Conservation (phyloP, 257 asterid species). For the Plantago elongata region DNA sequence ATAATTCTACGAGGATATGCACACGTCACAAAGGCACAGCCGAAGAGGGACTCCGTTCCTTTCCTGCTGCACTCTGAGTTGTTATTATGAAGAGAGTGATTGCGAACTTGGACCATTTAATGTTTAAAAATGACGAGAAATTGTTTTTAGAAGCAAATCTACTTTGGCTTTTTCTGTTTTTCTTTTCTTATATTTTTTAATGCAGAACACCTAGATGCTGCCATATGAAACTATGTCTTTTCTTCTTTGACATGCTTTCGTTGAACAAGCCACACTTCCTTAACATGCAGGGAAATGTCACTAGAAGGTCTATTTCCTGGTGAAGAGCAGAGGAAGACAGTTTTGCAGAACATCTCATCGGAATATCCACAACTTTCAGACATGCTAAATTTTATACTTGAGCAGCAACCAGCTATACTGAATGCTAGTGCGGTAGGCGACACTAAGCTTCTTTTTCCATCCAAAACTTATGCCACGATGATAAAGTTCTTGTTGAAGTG, state of each 20-base stretch:
- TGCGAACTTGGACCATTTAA: slow-evolving; percentile 4
- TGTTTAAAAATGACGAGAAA: neutral
- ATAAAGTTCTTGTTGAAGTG: slow-evolving; percentile 86
- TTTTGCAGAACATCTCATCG: slow-evolving; percentile 29
- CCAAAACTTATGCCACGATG: slow-evolving; percentile 76
- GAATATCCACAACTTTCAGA: slow-evolving; percentile 74
- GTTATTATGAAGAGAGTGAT: slow-evolving; percentile 6
- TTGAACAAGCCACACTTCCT: slow-evolving; percentile 15
- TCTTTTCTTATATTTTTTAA: slow-evolving; percentile 8
- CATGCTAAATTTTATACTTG: slow-evolving; percentile 69
- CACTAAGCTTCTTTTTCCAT: slow-evolving; percentile 55
- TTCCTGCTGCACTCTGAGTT: neutral
- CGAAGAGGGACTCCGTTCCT: neutral
- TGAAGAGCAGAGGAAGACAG: slow-evolving; percentile 57
- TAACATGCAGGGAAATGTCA: slow-evolving; percentile 79
- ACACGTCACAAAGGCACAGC: too few relatives aligned
- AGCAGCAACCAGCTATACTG: slow-evolving; percentile 66
- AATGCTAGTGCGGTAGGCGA: slow-evolving; percentile 45
- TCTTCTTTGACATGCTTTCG: slow-evolving; percentile 18
- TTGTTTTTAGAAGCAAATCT: too few relatives aligned
- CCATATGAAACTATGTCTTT: slow-evolving; percentile 12
- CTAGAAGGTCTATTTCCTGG: slow-evolving; percentile 90
- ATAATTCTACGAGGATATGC: too few relatives aligned
- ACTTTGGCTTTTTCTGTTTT: neutral
- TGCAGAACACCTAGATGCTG: slow-evolving; percentile 18